phyloP scores from a whole-genome alignment of 768 basidiomycete genomes.

The Kwoniella pini region DNA sequence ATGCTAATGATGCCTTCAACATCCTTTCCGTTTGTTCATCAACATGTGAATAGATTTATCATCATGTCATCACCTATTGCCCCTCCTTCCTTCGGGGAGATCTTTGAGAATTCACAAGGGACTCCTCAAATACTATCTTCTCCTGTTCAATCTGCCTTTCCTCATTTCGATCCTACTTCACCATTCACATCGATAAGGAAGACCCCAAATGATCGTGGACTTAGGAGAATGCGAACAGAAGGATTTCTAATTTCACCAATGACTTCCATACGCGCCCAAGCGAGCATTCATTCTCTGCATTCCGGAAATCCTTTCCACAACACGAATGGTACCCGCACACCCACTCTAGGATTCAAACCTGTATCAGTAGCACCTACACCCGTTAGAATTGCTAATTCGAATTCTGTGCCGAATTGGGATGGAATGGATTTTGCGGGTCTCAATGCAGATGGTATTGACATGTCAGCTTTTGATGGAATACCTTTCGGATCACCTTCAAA shows the following conservation, averaged over 20 bases:
- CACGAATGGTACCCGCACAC: conserved; percentile 10
- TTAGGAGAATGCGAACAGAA: conserved; percentile 14
- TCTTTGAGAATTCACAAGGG: conserved; percentile 23
- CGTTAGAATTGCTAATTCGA: conserved; percentile 21
- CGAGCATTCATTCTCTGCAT: conserved; percentile 10
- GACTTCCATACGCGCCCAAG: conserved; percentile 8
- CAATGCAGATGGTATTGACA: conserved; percentile 10
- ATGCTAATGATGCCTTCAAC: background rate
- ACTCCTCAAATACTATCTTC: conserved; percentile 30
- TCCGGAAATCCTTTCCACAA: background rate
- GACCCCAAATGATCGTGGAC: conserved; percentile 19
- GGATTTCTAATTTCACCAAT: conserved; percentile 31
- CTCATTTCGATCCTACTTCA: conserved; percentile 22
- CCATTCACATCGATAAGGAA: conserved; percentile 19
- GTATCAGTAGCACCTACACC: conserved; percentile 19
- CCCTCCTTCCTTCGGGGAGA: conserved; percentile 25
- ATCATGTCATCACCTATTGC: conserved; percentile 26
- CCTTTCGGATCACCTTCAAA: conserved; percentile 21
- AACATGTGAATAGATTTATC: conserved; percentile 1
- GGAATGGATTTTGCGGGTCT: conserved; percentile 12
- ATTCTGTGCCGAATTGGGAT: conserved; percentile 17
- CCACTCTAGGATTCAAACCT: conserved; percentile 20
- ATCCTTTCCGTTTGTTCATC: background rate
- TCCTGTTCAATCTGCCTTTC: conserved; percentile 22
- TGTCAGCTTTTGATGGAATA: conserved; percentile 15